Evolutionary conservation across 179 eudicot genomes (phyloP).

Genomic region (Spinacia oleracea): DNA sequence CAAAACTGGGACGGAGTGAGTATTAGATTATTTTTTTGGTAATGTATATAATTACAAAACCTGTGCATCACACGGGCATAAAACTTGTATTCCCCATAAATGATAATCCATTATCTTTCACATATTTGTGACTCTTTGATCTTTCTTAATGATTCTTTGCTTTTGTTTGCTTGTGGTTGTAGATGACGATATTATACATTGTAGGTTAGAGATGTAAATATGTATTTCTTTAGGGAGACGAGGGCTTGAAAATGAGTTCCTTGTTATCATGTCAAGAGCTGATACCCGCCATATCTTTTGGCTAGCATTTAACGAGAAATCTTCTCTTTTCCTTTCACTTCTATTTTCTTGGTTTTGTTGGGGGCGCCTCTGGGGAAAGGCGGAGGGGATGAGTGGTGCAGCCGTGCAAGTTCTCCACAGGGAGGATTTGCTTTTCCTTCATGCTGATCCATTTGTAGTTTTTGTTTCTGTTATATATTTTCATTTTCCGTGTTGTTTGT

Average conservation of each 20-base stretch:
- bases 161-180: not conserved
- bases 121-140: not conserved
- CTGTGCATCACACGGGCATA: no score
- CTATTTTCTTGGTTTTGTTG: not conserved
- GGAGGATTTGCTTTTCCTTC: not conserved
- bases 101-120: constrained; percentile 15
- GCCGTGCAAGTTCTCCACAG: not conserved
- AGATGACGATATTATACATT: not conserved
- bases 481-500: not conserved
- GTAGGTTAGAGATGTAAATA: not conserved
- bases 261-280: not conserved
- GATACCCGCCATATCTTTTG: not conserved
- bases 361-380: no score
- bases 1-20: no score
- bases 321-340: not conserved
- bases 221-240: not conserved
- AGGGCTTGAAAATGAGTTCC: not conserved
- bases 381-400: not conserved
- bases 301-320: not conserved
- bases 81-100: no score
- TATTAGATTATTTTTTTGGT: no score
- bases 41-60: no score
- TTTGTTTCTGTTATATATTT: not conserved
- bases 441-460: not conserved
- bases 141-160: constrained; percentile 13